Base-by-base conservation (phyloP, 2,329 filamentous ascomycete species). In the Davidsoniella virescens region DNA sequence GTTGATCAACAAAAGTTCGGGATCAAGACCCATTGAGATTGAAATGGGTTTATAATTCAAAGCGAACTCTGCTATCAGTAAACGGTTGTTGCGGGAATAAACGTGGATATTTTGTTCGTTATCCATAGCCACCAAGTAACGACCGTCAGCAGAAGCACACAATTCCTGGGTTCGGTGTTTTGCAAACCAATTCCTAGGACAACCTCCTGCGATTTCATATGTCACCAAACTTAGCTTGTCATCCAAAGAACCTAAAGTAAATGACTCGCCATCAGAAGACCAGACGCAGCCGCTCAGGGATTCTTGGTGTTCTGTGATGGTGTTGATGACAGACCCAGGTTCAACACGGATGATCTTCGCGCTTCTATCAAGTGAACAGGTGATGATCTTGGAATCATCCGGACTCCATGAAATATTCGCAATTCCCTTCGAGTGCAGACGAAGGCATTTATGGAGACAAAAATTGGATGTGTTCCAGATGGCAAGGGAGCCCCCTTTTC, bases 231-330 rank as follows among this genome's bases (percentile, higher is more conserved):
- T 76, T 20, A 72, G 70, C 8, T 69, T 68, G 51, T 73, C 75
- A 57, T 88, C 83, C 29, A 93, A 74, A 7, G 83, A 82, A 3
- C 84, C 86, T 1, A 88, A 80, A 40, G 94, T 75, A 57, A 96
- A 88, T 0, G 77, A 79, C 54, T 78, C 68, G 40, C 82, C 82
- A 59, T 94, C 83, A 0, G 80, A 75, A 5, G 84, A 75, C 90
- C 92, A 98, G n/a, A 85, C 83, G 53, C 87, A 93, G 51, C 84
- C 81, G 43, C 85, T 94, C 37, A 94, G 85, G 0, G 87, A 84
- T 58, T 94, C 82, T n/a, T n/a, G 12, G 17, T 43, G 23, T 3
- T 18, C 25, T 25, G 18, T 43, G 41, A 43, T 43, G 41, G 10
- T 43, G 41, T 12, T 72, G 39, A 86, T 67, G 42, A 79, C 68